phyloP scores from a whole-genome alignment of 179 eudicot species.

The Spinacia oleracea region DNA sequence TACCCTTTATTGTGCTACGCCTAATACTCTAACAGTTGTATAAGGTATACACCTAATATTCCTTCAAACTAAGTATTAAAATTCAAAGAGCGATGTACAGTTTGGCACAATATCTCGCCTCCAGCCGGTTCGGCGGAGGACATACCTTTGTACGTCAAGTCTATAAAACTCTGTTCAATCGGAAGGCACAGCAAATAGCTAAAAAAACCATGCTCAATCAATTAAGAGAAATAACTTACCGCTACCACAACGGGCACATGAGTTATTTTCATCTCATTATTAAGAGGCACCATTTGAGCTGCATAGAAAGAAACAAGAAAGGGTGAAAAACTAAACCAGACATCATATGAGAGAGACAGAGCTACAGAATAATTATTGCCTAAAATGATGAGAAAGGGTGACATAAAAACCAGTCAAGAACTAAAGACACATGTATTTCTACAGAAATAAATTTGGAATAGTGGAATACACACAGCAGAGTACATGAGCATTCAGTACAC shows the following conservation, averaged over 20 bases:
- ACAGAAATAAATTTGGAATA: neutral
- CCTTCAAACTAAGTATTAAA: no score
- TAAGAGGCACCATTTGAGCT: constrained; percentile 84
- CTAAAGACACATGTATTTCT: neutral
- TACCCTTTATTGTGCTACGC: neutral
- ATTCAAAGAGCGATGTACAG: no score
- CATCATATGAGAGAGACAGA: neutral
- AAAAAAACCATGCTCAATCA: neutral
- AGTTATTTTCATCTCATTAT: constrained; percentile 57
- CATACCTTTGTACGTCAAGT: neutral
- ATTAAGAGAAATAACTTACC: constrained; percentile 48
- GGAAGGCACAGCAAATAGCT: neutral
- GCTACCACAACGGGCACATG: constrained; percentile 88
- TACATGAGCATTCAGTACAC: neutral
- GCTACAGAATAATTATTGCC: no score
- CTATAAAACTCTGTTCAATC: neutral
- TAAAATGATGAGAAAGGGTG: neutral
- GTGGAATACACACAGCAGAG: neutral
- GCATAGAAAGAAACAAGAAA: constrained; percentile 29
- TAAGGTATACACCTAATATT: no score
- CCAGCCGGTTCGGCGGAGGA: neutral
- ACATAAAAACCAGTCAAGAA: neutral
- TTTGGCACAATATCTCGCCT: neutral
- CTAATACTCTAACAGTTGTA: no score
- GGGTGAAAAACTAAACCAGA: neutral